A percentile compares a stretch with the other conserved stretches of the same genome.
Evolutionary conservation across 176 grass and related monocot species (phyloP).

Genomic region (Triticum timopheevii): DNA sequence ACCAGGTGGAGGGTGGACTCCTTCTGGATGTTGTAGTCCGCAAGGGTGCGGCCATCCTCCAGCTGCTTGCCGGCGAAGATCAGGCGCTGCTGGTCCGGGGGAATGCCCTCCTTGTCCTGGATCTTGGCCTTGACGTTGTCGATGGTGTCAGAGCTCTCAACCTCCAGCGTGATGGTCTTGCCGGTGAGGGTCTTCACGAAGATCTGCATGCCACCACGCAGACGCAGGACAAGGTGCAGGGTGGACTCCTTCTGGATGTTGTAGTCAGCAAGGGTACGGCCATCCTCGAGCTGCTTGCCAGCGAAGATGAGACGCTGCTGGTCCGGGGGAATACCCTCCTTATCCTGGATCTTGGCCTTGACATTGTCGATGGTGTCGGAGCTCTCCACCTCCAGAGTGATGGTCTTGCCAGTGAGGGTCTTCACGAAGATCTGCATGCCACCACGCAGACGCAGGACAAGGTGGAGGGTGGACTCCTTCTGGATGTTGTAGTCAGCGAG

Average conservation of each 20-base stretch:
- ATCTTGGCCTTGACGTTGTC: conserved; percentile 84
- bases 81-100: conserved; percentile 76
- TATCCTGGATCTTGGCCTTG: conserved; percentile 76
- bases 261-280: conserved; percentile 48
- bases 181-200: conserved; percentile 94
- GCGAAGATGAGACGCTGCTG: conserved; percentile 58
- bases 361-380: conserved; percentile 61
- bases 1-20: conserved; percentile 59
- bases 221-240: conserved; percentile 52
- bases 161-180: conserved; percentile 93
- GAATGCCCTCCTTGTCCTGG: conserved; percentile 83
- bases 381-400: conserved; percentile 53
- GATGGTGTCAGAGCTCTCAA: conserved; percentile 75
- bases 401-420: conserved; percentile 55
- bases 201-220: conserved; percentile 44
- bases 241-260: conserved; percentile 80
- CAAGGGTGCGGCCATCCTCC: conserved; percentile 69
- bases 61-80: conserved; percentile 87
- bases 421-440: conserved; percentile 27
- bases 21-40: conserved; percentile 93
- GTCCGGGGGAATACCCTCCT: conserved; percentile 72
- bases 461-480: conserved; percentile 75
- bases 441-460: conserved; percentile 73
- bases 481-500: conserved; percentile 95
- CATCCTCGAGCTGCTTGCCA: conserved; percentile 61